Percentiles rank a stretch among this genome's conserved stretches.
phyloP scores from a whole-genome alignment of 1,284 basidiomycete genomes.

The Trametes pubescens region DNA sequence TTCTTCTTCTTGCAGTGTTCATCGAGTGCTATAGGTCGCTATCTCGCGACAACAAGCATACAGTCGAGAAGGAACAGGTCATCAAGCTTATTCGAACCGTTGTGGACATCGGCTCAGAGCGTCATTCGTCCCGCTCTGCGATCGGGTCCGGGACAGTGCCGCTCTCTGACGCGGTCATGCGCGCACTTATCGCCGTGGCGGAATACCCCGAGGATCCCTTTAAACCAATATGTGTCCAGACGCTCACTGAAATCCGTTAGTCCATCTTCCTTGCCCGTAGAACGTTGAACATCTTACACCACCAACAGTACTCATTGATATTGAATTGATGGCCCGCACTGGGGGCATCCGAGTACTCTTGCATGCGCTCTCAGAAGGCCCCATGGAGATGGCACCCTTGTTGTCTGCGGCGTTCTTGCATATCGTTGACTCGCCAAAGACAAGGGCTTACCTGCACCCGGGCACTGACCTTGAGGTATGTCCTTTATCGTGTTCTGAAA shows the following conservation, averaged over 20 bases:
- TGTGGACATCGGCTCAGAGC: slow-evolving; percentile 74
- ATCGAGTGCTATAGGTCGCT: slow-evolving; percentile 64
- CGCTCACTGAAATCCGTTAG: slow-evolving; percentile 85
- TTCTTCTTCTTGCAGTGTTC: neutral
- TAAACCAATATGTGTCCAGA: slow-evolving; percentile 85
- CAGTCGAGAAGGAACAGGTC: slow-evolving; percentile 93
- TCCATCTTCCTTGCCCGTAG: slow-evolving; percentile 47
- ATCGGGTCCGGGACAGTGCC: slow-evolving; percentile 60
- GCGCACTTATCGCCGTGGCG: slow-evolving; percentile 91
- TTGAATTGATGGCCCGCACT: slow-evolving; percentile 82
- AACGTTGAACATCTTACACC: slow-evolving; percentile 36
- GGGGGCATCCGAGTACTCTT: slow-evolving; percentile 91
- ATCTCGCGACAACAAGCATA: slow-evolving; percentile 84
- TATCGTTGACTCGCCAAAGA: slow-evolving; percentile 87
- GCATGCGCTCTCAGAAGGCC: slow-evolving; percentile 88
- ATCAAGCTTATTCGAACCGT: slow-evolving; percentile 91
- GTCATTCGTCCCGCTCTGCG: slow-evolving; percentile 52
- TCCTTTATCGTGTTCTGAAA: neutral
- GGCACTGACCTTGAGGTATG: slow-evolving; percentile 91
- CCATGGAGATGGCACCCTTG: slow-evolving; percentile 84
- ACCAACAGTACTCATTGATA: slow-evolving; percentile 78
- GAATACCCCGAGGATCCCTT: slow-evolving; percentile 95
- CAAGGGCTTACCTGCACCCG: slow-evolving; percentile 80
- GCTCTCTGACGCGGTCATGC: slow-evolving; percentile 81
- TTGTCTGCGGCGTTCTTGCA: slow-evolving; percentile 88